Evolutionary conservation across 805 yeast species (phyloP).

Genomic region (Wickerhamiella cacticola): DNA sequence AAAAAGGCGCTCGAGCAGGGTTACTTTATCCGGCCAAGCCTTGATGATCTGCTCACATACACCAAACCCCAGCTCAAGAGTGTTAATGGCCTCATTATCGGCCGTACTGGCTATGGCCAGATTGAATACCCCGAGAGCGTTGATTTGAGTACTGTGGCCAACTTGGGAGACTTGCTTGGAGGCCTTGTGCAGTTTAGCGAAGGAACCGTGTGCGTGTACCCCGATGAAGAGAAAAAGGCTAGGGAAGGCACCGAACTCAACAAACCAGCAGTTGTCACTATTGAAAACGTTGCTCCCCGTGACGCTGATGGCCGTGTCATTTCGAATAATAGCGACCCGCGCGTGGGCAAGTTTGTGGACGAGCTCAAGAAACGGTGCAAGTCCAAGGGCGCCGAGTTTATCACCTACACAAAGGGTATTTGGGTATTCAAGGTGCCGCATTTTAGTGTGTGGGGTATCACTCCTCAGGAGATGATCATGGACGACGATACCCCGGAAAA

Average conservation of each 20-base stretch:
- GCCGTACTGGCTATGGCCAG: constrained; percentile 58
- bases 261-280: constrained; percentile 53
- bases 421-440: constrained; percentile 82
- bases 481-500: constrained; percentile 19
- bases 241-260: constrained; percentile 65
- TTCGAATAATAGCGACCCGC: constrained; percentile 56
- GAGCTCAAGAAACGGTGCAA: constrained; percentile 36
- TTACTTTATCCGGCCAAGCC: constrained; percentile 68
- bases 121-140: constrained; percentile 64
- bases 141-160: constrained; percentile 54
- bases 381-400: constrained; percentile 59
- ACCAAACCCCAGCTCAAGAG: constrained; percentile 46
- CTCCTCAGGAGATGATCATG: constrained; percentile 22
- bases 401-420: constrained; percentile 58
- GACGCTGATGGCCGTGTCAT: constrained; percentile 47
- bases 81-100: constrained; percentile 54
- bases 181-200: constrained; percentile 49
- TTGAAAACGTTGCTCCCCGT: constrained; percentile 66
- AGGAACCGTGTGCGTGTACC: constrained; percentile 54
- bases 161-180: constrained; percentile 52
- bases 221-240: constrained; percentile 47
- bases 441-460: constrained; percentile 87
- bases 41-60: constrained; percentile 46
- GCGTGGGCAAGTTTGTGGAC: constrained; percentile 41
- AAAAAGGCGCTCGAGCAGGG: constrained; percentile 33